phyloP scores from a whole-genome alignment of 164 flowering plant genomes.

The Sedum album region DNA sequence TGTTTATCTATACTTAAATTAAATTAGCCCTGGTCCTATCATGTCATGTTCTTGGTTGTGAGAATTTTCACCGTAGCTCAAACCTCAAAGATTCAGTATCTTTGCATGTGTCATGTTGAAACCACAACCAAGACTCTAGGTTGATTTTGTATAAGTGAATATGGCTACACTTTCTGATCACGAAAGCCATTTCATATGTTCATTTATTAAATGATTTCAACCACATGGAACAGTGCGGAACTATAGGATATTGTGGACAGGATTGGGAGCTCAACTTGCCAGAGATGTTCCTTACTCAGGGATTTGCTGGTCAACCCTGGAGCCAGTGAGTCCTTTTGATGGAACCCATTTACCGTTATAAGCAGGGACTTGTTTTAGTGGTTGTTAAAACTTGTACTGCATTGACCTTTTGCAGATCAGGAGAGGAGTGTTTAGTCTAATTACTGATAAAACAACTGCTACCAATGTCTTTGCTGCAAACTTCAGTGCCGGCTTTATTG shows the following conservation, averaged over 20 bases:
- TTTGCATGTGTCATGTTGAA: no score
- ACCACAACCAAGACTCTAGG: no score
- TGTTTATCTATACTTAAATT: no score
- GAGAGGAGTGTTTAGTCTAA: slow-evolving; percentile 40
- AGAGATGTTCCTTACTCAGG: slow-evolving; percentile 99
- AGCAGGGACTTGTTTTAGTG: neutral
- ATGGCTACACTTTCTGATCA: neutral
- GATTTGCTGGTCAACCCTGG: slow-evolving; percentile 95
- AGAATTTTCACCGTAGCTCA: no score
- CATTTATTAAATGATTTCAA: neutral
- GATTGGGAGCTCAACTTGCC: slow-evolving; percentile 93
- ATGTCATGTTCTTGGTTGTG: neutral
- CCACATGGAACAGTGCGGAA: slow-evolving; percentile 38
- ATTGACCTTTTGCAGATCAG: slow-evolving; percentile 35
- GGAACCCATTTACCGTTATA: neutral
- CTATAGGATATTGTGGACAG: slow-evolving; percentile 82
- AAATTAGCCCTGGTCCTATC: no score
- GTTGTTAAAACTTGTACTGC: neutral
- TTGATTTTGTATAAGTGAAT: neutral
- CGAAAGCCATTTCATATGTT: neutral
- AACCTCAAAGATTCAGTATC: no score
- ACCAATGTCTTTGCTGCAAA: slow-evolving; percentile 64
- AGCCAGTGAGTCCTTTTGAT: slow-evolving; percentile 47
- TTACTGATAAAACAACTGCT: slow-evolving; percentile 57
- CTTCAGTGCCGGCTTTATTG: slow-evolving; percentile 85